A percentile compares a stretch with the other conserved stretches of the same genome.
These are phyloP conservation scores for Tripidium arundinaceum DNA, from an alignment of 202 grass and related monocot species.

Conservation along the genomic window DNA sequence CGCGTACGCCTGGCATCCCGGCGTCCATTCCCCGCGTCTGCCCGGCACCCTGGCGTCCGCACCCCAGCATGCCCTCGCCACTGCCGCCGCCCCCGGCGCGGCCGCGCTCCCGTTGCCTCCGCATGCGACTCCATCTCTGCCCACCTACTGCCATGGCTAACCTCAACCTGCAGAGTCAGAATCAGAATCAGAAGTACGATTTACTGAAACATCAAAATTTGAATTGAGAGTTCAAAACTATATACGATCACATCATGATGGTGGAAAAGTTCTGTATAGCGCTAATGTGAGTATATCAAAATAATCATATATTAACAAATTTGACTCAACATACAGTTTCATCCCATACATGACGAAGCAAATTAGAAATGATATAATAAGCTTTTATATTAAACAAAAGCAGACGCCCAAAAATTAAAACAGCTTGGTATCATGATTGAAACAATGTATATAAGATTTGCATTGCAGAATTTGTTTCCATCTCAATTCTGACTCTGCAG, in stretches of 20 bases:
- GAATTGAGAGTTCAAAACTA: constrained; percentile 5
- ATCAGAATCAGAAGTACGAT: constrained; percentile 15
- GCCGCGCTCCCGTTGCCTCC: no score
- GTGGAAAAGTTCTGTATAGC: neutral
- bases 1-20: no score
- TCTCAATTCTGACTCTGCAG: constrained; percentile 29
- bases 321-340: neutral
- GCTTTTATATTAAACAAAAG: constrained; percentile 3
- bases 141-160: no score
- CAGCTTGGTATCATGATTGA: neutral
- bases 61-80: no score
- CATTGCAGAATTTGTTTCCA: neutral
- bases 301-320: constrained; percentile 4
- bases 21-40: no score
- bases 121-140: no score
- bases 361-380: neutral
- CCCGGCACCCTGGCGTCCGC: no score
- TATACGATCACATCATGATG: constrained; percentile 8
- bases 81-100: no score
- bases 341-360: neutral
- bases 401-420: neutral
- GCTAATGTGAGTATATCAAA: neutral
- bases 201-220: neutral
- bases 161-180: constrained; percentile 59
- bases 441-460: neutral